Evolutionary conservation across 208 protist species (phyloP).

Genomic region (Porcisia hertigi): DNA sequence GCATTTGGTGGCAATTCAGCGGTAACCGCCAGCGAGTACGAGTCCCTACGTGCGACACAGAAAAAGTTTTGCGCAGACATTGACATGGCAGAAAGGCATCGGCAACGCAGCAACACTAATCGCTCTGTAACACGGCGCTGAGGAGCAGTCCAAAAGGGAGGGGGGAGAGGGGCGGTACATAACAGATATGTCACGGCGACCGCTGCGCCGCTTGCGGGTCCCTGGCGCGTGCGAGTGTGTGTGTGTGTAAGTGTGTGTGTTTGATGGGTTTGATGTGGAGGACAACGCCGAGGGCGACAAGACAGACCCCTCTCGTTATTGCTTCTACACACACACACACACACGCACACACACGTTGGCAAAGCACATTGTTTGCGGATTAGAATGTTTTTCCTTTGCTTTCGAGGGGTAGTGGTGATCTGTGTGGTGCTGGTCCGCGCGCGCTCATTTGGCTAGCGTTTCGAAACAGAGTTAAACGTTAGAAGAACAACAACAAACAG

Average conservation of each 20-base stretch:
- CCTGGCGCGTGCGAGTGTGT: background rate
- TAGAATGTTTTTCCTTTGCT: too few relatives aligned
- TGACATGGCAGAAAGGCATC: conserved; percentile 15
- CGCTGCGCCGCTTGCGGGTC: too few relatives aligned
- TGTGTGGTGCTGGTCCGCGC: too few relatives aligned
- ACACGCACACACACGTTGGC: background rate
- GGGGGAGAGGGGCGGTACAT: too few relatives aligned
- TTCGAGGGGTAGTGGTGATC: too few relatives aligned
- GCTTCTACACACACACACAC: conserved; percentile 1
- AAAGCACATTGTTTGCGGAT: too few relatives aligned
- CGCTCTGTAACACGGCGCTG: background rate
- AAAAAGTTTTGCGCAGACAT: conserved; percentile 11
- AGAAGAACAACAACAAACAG: background rate
- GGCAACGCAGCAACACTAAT: background rate
- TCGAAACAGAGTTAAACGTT: too few relatives aligned
- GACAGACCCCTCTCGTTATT: too few relatives aligned
- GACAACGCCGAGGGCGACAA: background rate
- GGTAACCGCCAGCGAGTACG: conserved; percentile 44
- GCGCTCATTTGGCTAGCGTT: too few relatives aligned
- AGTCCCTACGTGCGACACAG: conserved; percentile 41
- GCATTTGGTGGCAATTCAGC: conserved; percentile 72
- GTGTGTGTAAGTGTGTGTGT: conserved; percentile 8
- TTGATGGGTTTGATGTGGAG: background rate
- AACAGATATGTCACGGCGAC: too few relatives aligned
- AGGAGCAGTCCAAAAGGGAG: background rate